These are phyloP conservation scores for Petrea volubilis DNA, from an alignment of 257 asterid genomes.

Conservation along the genomic window DNA sequence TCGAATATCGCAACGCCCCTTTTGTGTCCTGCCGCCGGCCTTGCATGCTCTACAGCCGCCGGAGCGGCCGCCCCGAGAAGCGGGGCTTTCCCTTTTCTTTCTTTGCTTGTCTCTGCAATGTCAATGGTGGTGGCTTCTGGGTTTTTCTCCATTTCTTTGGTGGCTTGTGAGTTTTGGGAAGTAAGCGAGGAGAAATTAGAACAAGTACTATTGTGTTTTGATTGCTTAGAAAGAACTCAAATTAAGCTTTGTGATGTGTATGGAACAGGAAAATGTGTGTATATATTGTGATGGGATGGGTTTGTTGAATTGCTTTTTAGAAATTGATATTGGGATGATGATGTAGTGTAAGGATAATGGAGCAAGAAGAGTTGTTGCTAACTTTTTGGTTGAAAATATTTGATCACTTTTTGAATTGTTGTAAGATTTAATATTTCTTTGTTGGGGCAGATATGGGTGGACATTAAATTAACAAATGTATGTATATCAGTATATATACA, in stretches of 20 bases:
- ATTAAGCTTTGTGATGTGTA: constrained; percentile 34
- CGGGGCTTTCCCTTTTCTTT: constrained; percentile 76
- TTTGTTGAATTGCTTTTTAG: neutral
- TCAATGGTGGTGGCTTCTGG: constrained; percentile 53
- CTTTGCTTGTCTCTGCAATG: constrained; percentile 64
- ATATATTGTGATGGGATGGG: constrained; percentile 26
- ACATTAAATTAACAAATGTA: constrained; percentile 15
- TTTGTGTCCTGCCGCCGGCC: constrained; percentile 36
- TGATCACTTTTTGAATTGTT: constrained; percentile 27
- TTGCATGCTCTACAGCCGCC: constrained; percentile 17
- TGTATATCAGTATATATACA: too few relatives aligned
- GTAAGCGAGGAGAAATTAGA: neutral
- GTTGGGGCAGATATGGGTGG: constrained; percentile 47
- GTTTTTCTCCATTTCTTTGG: constrained; percentile 43
- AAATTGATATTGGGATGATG: constrained; percentile 13
- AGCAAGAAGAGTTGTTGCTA: constrained; percentile 61
- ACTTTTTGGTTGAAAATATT: constrained; percentile 13
- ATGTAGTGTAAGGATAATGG: constrained; percentile 30
- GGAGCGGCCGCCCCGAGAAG: constrained; percentile 43
- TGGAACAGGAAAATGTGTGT: constrained; percentile 15
- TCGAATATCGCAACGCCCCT: constrained; percentile 69
- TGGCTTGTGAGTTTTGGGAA: neutral
- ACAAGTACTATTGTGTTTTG: neutral
- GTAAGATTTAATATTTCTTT: constrained; percentile 2
- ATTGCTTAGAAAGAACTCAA: neutral